These are phyloP conservation scores for Dalbergia oliveri DNA, from an alignment of 306 rosid species.

Conservation along the genomic window DNA sequence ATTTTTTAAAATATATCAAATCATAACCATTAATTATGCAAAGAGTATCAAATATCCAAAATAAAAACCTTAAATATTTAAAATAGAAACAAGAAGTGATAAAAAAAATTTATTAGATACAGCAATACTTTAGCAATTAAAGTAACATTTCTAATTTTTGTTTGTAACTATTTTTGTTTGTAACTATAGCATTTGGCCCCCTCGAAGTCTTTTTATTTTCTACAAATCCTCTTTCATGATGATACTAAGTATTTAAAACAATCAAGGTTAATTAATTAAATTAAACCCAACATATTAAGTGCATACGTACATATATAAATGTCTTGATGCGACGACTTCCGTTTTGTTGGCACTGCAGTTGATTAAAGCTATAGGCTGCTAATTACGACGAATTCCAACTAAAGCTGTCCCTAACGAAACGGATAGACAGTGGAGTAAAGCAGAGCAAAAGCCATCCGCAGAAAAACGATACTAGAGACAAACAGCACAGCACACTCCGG, in stretches of 20 bases:
- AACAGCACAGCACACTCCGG: constrained; percentile 36
- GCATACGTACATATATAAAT: constrained; percentile 1
- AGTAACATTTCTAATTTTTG: not conserved
- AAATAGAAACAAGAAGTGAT: not conserved
- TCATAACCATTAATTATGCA: too few species aligned
- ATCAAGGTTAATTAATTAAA: constrained; percentile 1
- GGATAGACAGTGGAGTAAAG: constrained; percentile 50
- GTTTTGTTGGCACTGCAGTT: not conserved
- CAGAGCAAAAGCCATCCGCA: constrained; percentile 24
- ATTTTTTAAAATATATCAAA: too few species aligned
- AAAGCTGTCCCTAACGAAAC: constrained; percentile 57
- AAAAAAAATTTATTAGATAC: not conserved
- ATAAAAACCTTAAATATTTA: too few species aligned
- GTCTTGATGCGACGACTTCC: constrained; percentile 30
- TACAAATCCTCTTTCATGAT: not conserved
- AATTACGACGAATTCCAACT: constrained; percentile 44
- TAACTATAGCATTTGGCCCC: not conserved
- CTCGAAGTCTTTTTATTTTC: not conserved
- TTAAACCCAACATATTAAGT: not conserved
- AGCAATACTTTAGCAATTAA: not conserved
- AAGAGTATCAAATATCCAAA: too few species aligned
- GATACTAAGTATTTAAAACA: not conserved
- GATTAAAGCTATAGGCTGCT: constrained; percentile 24
- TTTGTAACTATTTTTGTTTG: not conserved
- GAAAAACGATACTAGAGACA: constrained; percentile 51